Evolutionary conservation across 2,329 filamentous ascomycete genomes (phyloP).

Genomic region (Talaromyces sp.): DNA sequence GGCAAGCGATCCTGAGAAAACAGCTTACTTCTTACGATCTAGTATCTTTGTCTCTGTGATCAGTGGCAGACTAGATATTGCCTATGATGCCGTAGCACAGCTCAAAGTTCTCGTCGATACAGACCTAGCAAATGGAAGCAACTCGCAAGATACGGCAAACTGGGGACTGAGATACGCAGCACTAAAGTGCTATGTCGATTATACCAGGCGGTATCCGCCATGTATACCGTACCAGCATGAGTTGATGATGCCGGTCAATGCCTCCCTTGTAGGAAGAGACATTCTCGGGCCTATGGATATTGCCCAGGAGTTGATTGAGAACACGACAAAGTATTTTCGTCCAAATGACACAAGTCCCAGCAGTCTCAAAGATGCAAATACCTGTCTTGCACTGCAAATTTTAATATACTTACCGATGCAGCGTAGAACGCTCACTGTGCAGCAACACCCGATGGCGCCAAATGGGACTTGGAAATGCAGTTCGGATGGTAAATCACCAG

Average conservation of each 20-base stretch:
- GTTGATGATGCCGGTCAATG: conserved; percentile 12
- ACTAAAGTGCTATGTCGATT: conserved; percentile 15
- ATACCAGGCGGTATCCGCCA: conserved; percentile 18
- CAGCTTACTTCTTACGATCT: conserved; percentile 17
- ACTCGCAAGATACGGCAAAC: conserved; percentile 12
- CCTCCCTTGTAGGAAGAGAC: conserved; percentile 10
- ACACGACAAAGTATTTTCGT: conserved; percentile 12
- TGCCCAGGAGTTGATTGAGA: conserved; percentile 8
- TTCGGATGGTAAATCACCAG: neutral
- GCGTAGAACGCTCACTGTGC: neutral
- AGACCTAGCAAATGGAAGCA: neutral
- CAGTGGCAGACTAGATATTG: conserved; percentile 14
- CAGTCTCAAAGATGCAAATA: neutral
- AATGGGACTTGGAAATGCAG: conserved; percentile 2
- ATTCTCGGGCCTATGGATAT: conserved; percentile 13
- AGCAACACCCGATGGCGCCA: neutral
- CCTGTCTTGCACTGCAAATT: neutral
- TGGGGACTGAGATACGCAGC: conserved; percentile 20
- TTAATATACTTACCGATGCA: conserved; percentile 1
- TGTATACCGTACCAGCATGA: conserved; percentile 19
- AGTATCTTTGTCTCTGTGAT: conserved; percentile 14
- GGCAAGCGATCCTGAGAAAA: conserved; percentile 2
- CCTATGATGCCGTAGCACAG: conserved; percentile 11
- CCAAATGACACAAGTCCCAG: neutral
- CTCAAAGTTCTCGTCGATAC: conserved; percentile 11